A percentile compares a stretch with the other conserved stretches of the same genome.
Conservation (phyloP, 1,284 basidiomycete species). For the Boletus semigastroideus region DNA sequence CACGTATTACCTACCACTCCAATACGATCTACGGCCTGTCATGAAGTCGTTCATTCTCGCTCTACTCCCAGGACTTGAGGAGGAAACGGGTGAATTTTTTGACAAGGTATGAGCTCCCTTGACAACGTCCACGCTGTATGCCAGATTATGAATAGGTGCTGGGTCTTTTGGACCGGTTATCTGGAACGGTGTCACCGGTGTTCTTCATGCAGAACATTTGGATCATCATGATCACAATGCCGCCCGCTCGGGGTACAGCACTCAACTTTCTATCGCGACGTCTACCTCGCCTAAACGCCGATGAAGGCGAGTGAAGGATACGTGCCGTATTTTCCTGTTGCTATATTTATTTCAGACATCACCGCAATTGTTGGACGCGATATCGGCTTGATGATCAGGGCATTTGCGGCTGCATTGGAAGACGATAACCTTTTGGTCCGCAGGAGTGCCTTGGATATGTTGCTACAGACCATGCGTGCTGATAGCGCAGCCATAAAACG, state of each 20-base stretch:
- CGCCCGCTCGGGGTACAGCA: conserved; percentile 81
- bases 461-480: conserved; percentile 72
- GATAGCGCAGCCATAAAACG: conserved; percentile 70
- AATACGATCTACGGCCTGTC: conserved; percentile 79
- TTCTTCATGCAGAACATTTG: conserved; percentile 97
- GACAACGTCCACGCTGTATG: neutral
- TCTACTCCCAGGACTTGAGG: conserved; percentile 90
- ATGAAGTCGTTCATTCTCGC: conserved; percentile 95
- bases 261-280: conserved; percentile 85
- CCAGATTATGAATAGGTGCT: conserved; percentile 60
- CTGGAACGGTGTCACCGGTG: conserved; percentile 75
- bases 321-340: neutral
- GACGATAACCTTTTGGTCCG: conserved; percentile 90
- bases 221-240: conserved; percentile 90
- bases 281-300: conserved; percentile 64
- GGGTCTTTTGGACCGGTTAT: conserved; percentile 77
- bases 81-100: conserved; percentile 96
- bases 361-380: conserved; percentile 78
- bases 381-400: conserved; percentile 90
- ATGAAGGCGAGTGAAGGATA: conserved; percentile 55
- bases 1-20: conserved; percentile 87
- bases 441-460: conserved; percentile 77
- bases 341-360: conserved; percentile 52
- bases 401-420: conserved; percentile 84
- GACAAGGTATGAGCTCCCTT: conserved; percentile 67